phyloP scores from a whole-genome alignment of 75 land plant genomes.

The Adiantum capillusveneris region DNA sequence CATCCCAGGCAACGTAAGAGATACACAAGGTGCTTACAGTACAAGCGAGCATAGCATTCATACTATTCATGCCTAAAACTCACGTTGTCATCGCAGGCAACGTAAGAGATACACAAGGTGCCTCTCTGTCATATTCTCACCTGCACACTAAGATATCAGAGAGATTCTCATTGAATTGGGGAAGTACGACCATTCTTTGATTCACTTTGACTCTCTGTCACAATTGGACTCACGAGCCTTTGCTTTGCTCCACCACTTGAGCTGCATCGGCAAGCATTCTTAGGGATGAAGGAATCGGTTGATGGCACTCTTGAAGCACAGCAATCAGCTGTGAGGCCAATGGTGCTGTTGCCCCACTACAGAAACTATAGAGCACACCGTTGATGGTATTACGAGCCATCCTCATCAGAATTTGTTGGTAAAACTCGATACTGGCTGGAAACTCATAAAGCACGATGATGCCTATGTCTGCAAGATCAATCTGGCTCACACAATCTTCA shows the following conservation, averaged over 20 bases:
- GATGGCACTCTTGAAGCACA: constrained; percentile 38
- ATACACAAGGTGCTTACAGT: too few relatives aligned
- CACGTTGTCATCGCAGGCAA: too few relatives aligned
- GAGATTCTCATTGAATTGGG: too few relatives aligned
- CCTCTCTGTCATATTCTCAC: too few relatives aligned
- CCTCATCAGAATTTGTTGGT: constrained; percentile 30
- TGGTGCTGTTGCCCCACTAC: constrained; percentile 31
- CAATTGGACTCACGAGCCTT: background rate
- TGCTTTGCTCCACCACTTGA: background rate
- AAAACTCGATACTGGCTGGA: constrained; percentile 25
- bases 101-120: too few relatives aligned
- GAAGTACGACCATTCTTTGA: too few relatives aligned
- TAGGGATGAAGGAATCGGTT: constrained; percentile 40
- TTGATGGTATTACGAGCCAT: constrained; percentile 39
- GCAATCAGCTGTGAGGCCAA: constrained; percentile 32
- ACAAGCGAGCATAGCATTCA: too few relatives aligned
- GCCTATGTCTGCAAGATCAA: constrained; percentile 19
- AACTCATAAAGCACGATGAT: constrained; percentile 23
- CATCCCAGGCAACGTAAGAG: too few relatives aligned
- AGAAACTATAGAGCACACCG: constrained; percentile 45
- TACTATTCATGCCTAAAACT: too few relatives aligned
- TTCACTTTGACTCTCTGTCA: too few relatives aligned
- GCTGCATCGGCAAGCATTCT: constrained; percentile 37
- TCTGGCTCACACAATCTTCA: constrained; percentile 1
- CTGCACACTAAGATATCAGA: too few relatives aligned